Evolutionary conservation across 495 filamentous ascomycete genomes (phyloP), one percentile per base, ranked within the genome.

Genomic region (Tetracladium setigerum): DNA sequence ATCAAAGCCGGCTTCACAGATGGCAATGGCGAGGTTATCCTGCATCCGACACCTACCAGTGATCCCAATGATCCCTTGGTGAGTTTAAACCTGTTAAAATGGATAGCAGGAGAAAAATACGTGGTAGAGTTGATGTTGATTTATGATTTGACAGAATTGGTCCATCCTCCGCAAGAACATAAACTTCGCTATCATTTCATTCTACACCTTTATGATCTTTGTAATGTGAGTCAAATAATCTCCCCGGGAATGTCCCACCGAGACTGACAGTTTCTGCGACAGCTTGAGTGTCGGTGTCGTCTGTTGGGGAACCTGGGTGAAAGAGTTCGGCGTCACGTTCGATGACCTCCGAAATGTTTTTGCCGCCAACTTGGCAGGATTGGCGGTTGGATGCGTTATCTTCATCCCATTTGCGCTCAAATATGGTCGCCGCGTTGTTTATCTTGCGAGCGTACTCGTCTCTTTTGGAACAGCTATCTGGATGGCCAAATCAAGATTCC

Each of bases 61-160:
- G 76, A 83, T 45, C 77, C 76, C 5, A 73, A 80, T 47, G 78
- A 82, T 51, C 79, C 78, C 7, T 58, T 82, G 35, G 44, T 47
- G 22, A 18, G 18, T n/a, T n/a, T n/a, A n/a, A n/a, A n/a, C n/a
- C n/a, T n/a, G n/a, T n/a, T n/a, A n/a, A n/a, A n/a, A n/a, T n/a
- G n/a, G n/a, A n/a, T n/a, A n/a, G n/a, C n/a, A n/a, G n/a, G n/a
- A n/a, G n/a, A n/a, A n/a, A n/a, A n/a, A n/a, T n/a, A n/a, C n/a
- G n/a, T n/a, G n/a, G n/a, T n/a, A n/a, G n/a, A n/a, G n/a, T n/a
- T n/a, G n/a, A n/a, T n/a, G n/a, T n/a, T n/a, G n/a, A n/a, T n/a
- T n/a, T n/a, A n/a, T n/a, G n/a, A n/a, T 4, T 22, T n/a, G 5
- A 5, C 27, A 50, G 48, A 50, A 50, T 30, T 50, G 48, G 48